Conservation (phyloP, 805 yeast species). For the Sungouiella thailandica region DNA sequence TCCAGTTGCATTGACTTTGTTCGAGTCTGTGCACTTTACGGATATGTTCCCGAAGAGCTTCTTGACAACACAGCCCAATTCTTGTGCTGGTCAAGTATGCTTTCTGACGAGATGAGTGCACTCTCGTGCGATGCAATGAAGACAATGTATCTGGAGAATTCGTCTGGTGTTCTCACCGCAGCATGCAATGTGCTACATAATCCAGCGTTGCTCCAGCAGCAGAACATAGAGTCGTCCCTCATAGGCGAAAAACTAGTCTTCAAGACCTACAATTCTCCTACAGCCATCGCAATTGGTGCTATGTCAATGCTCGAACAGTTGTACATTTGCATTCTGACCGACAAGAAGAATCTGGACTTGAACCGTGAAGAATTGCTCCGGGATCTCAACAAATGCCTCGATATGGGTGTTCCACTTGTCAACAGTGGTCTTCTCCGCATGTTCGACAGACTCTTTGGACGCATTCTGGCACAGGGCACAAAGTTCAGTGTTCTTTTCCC, state of each 20-base stretch:
- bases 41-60: slow-evolving; percentile 40
- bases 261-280: slow-evolving; percentile 10
- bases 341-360: neutral
- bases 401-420: slow-evolving; percentile 28
- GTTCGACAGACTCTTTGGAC: slow-evolving; percentile 35
- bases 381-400: slow-evolving; percentile 26
- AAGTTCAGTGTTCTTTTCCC: slow-evolving; percentile 26
- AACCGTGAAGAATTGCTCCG: slow-evolving; percentile 20
- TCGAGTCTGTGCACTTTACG: slow-evolving; percentile 40
- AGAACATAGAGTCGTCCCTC: slow-evolving; percentile 1
- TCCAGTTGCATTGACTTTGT: slow-evolving; percentile 37
- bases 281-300: slow-evolving; percentile 22
- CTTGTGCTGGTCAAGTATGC: slow-evolving; percentile 37
- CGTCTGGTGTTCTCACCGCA: slow-evolving; percentile 22
- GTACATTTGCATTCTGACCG: slow-evolving; percentile 8
- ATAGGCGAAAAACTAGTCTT: neutral
- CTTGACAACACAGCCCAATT: slow-evolving; percentile 37
- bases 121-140: slow-evolving; percentile 35
- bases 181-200: slow-evolving; percentile 18
- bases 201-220: slow-evolving; percentile 17
- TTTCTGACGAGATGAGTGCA: slow-evolving; percentile 30
- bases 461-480: slow-evolving; percentile 7
- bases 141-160: slow-evolving; percentile 33
- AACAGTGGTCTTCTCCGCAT: slow-evolving; percentile 38
- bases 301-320: slow-evolving; percentile 31